Evolutionary conservation across 2,329 filamentous ascomycete species (phyloP).

Genomic region (Dactylellina cionopaga): DNA sequence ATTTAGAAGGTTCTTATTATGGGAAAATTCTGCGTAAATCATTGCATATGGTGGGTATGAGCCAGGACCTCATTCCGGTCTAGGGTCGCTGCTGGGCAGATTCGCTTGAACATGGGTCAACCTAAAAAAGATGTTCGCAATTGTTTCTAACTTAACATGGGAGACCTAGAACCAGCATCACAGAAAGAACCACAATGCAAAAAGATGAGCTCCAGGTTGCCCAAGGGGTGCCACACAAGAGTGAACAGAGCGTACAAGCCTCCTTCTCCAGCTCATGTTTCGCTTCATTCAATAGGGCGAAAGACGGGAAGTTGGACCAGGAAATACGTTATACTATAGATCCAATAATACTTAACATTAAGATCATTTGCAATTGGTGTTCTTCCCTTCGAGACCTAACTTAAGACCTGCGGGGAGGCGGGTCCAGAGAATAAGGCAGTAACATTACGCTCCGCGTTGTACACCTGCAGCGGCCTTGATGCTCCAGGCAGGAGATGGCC

Average conservation of each 20-base stretch:
- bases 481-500: conserved; percentile 40
- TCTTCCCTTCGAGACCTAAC: no score
- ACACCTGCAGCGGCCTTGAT: conserved; percentile 17
- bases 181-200: conserved; percentile 35
- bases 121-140: conserved; percentile 53
- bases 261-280: conserved; percentile 47
- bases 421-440: conserved; percentile 38
- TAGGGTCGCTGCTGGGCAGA: conserved; percentile 40
- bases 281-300: conserved; percentile 43
- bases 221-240: conserved; percentile 47
- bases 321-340: conserved; percentile 12
- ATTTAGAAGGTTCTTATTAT: conserved; percentile 53
- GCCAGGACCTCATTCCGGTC: conserved; percentile 52
- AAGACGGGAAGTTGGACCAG: conserved; percentile 29
- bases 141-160: conserved; percentile 52
- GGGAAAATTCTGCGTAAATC: conserved; percentile 51
- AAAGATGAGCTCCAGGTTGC: conserved; percentile 27
- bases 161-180: conserved; percentile 49
- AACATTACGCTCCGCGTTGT: conserved; percentile 22
- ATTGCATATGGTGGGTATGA: conserved; percentile 44
- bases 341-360: conserved; percentile 1
- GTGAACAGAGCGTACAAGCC: conserved; percentile 44
- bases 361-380: conserved; percentile 29
- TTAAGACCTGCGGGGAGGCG: conserved; percentile 33
- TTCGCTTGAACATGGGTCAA: conserved; percentile 52